Base-by-base conservation (phyloP, 768 basidiomycete species). In the Boletus rubropictus region DNA sequence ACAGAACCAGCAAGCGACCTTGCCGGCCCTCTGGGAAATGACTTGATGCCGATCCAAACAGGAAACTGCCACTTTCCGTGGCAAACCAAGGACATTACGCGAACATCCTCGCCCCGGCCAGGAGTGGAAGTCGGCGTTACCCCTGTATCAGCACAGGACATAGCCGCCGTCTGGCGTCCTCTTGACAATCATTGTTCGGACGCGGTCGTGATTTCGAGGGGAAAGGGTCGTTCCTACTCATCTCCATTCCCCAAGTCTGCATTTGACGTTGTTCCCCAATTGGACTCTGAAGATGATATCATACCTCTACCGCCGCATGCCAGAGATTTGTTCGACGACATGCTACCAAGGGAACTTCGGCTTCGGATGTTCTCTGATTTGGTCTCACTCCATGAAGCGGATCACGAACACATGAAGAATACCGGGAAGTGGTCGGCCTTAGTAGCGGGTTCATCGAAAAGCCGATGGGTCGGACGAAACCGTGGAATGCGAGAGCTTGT, bases 401-500 rank as follows among this genome's bases (percentile, higher is more conserved):
- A 87, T 50, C 72, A 83, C 57, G 55, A 71, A 42, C 70, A 69
- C 32, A 55, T 69, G 12, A 54, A 78, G 17, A 54, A 55, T 2
- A 73, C 74, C 31, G 73, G 69, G 4, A 72, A 72, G 35, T 86
- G 89, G 83, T 79, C 81, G 10, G 72, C 73, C 22, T 67, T 69
- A 12, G 81, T 73, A 50, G 87, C 89, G 0, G 69, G 74, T 3
- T 81, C 80, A 7, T 74, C 75, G 2, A 79, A 73, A 57, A 74
- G 75, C 44, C 79, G 77, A 56, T 92, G 89, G 86, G 76, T 85
- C 10, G 92, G 92, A 6, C 73, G 74, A 50, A 80, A 86, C 43
- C 80, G 74, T 54, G 92, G 86, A 2, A 61, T 86, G 42, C 70
- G 86, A 52, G 90, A 93, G 63, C 70, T 95, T 35, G 75, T 93